Evolutionary conservation across 1,284 basidiomycete genomes (phyloP), one percentile per base, ranked within the genome.

Genomic region (Tilletia indica): DNA sequence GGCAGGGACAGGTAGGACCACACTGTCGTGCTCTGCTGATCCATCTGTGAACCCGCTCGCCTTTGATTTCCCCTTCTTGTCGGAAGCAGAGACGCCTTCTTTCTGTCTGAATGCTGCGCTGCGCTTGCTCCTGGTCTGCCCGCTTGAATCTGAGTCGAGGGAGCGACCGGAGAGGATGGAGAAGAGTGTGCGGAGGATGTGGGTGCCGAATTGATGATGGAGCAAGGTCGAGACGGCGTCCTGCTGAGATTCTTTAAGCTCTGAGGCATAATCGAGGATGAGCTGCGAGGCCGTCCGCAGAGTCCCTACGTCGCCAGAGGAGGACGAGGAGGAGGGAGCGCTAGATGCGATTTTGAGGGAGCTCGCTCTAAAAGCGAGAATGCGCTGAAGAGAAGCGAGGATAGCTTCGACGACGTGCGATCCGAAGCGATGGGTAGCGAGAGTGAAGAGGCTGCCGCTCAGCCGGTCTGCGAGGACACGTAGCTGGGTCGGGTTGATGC

Each of bases 391-490:
- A 4, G 76, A 71, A 11, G 67, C 54, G 19, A 82, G 76, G 47
- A 73, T 72, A 3, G 78, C 70, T 42, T 82, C 77, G 3, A 78
- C 70, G 25, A 83, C 81, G 73, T 84, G 82, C 2, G 80, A 82
- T 36, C 79, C 82, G 56, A 80, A 84, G n/a, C 82, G 72, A 67
- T 84, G 82, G 14, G 71, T 72, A 25, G 80, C 72, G 8, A 84
- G 73, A 4, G 68, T 71, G 12, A 70, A 64, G 56, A 77, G 77
- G 70, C 70, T 79, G 45, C 80, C 81, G 0, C 76, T 71, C 38
- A 83, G 70, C n/a, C 80, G 70, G 51, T 84, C 82, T n/a, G 81
- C 72, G 34, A 83, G 75, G 3, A 84, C 76, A 14, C 82, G 73
- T 34, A 80, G 56, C n/a, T 78, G 77, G 38, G 78, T 79, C 11